Evolutionary conservation across 805 yeast genomes (phyloP), one percentile per base, ranked within the genome.

Genomic region (Kluyveromyces lactis): DNA sequence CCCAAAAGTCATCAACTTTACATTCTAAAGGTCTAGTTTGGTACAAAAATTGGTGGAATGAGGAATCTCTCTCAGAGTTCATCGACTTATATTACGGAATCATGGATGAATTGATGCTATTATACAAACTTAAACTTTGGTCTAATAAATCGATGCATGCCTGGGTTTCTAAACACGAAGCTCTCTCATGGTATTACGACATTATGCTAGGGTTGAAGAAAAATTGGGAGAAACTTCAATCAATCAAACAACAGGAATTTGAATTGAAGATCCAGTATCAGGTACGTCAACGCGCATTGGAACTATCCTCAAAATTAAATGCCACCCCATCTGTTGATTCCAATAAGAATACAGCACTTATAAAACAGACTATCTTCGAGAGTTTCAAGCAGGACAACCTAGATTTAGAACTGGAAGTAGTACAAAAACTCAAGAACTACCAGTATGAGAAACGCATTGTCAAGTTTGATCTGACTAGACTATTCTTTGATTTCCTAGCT

Each of bases 101-200:
- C 28, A 72, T 73, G 51, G 90, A 82, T 58, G 90, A 82, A 57
- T 55, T 77, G 16, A 62, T 72, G 23, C 61, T 81, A 13, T 59
- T 80, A 26, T 75, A 66, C 61, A 79, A 79, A 50, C 68, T 70
- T 39, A 54, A 55, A 18, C 38, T 61, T 4, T 52, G 55, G 50
- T 44, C 47, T 12, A 53, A 56, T 32, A 36, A 42, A 12, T 36
- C 46, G 7, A 47, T 63, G 2, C 43, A 60, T 4, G 42, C 52
- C 11, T 46, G 72, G 37, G 77, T 74, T 4, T 57, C 62, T 3
- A 67, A 68, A 50, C 86, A 82, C 54, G 86, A 79, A 56, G 66
- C 78, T 2, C 62, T 73, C 28, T 77, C 85, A 0, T 81, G 90
- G 89, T 78, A 77, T 61, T 68, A 69, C 40, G 83, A 77, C 51